Base-by-base conservation (phyloP, 2,329 filamentous ascomycete species). In the Tolypocladium ophioglossoides region DNA sequence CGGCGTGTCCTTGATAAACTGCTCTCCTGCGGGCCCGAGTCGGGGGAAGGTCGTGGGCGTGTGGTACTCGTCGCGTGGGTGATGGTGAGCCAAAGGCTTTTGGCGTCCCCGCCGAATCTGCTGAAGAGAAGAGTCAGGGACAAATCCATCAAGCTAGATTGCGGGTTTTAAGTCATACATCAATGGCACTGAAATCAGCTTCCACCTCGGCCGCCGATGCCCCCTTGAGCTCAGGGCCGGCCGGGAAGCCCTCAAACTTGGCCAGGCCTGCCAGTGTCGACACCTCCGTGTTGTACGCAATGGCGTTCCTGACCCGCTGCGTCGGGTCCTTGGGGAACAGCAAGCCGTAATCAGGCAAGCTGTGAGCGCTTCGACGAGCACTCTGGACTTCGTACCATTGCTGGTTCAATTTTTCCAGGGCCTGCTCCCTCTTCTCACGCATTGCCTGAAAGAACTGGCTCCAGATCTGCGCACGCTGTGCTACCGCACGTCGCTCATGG, bases 231-330 rank as follows among this genome's bases (percentile, higher is more conserved):
- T 88, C 79, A 22, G 94, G 94, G n/a, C 91, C 94, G 35, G 92
- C 91, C 38, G 94, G 94, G 71, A 99, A 99, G 27, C 94, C 94
- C 64, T 95, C 85, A 68, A 96, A 91, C 72, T 96, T 97, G 38
- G 92, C 91, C 52, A 97, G 79, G 39, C 92, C 92, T 7, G 91
- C 86, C 55, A 99, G 74, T 32, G 96, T 83, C 0, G 91, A 95
- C 5, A 99, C 91, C 68, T 99, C 94, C 60, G 87, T 88, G 68
- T 96, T 97, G 74, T 97, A 97, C 49, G 91, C 87, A 51, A 91
- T 81, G 62, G 95, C 91, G 58, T 96, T 88, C 57, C 83, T 79
- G 56, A 95, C 80, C 64, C 92, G 89, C 63, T 91, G 86, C 32
- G 85, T 80, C 57, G 85, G 83, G 58, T 86, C 85, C 51, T 85